phyloP scores from a whole-genome alignment of 225 moss, liverwort and hornwort genomes.

The Bryoerythrophyllum caledonicum region DNA sequence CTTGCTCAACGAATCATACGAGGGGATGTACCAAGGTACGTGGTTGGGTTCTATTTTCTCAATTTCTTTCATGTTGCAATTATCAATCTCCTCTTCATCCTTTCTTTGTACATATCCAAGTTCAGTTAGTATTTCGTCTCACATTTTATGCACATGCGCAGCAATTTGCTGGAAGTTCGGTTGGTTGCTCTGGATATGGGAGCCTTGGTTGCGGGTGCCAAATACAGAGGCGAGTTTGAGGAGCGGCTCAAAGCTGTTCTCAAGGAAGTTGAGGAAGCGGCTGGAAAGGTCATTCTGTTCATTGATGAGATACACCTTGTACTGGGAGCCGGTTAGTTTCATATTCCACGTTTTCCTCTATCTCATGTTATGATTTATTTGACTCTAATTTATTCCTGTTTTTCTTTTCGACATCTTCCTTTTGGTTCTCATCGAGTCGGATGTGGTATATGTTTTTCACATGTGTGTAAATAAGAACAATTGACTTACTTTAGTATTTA shows the following conservation, averaged over 20 bases:
- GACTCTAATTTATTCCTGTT: neutral
- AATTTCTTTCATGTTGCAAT: neutral
- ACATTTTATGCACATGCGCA: conserved; percentile 19
- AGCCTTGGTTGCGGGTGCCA: conserved; percentile 87
- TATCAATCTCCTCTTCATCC: neutral
- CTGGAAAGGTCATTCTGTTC: conserved; percentile 85
- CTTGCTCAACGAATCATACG: conserved; percentile 88
- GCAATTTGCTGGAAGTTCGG: conserved; percentile 82
- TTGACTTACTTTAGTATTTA: neutral
- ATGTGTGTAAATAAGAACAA: neutral
- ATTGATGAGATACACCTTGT: conserved; percentile 96
- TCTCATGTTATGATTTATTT: neutral
- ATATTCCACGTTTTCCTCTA: neutral
- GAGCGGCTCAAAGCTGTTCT: conserved; percentile 88
- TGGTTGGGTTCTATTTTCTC: neutral
- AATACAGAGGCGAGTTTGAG: conserved; percentile 92
- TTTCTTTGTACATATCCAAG: neutral
- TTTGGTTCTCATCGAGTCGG: neutral
- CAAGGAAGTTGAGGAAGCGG: conserved; percentile 92
- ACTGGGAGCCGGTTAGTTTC: conserved; percentile 58
- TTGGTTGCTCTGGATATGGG: conserved; percentile 90
- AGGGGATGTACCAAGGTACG: conserved; percentile 83
- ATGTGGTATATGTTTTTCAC: neutral
- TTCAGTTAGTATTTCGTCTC: neutral
- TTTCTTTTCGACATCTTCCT: neutral